Evolutionary conservation across 768 basidiomycete species (phyloP).

Genomic region (Tulasnella sp.): DNA sequence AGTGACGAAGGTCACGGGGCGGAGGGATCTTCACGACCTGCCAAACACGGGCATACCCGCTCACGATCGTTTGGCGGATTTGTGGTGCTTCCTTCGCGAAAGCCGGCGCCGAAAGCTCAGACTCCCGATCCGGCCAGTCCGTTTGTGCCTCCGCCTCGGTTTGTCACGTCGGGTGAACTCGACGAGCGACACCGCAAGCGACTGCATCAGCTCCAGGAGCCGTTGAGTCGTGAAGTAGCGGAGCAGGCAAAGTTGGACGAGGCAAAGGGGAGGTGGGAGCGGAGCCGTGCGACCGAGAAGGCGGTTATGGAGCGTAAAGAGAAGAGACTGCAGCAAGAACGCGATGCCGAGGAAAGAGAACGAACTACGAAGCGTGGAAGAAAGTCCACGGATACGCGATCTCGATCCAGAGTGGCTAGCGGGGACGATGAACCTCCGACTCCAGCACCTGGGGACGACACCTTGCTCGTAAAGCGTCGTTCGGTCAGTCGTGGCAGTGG

Average conservation of each 20-base stretch:
- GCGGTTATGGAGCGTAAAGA: constrained; percentile 60
- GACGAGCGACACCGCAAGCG: constrained; percentile 76
- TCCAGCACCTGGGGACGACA: not conserved
- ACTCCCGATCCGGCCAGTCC: not conserved
- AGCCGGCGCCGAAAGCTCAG: not conserved
- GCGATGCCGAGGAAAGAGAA: constrained; percentile 28
- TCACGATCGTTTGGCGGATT: not conserved
- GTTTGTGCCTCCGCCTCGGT: constrained; percentile 36
- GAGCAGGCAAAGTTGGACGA: constrained; percentile 62
- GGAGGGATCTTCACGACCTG: not conserved
- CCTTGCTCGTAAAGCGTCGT: too few species aligned
- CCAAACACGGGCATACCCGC: too few species aligned
- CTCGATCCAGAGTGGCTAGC: not conserved
- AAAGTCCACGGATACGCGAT: constrained; percentile 33
- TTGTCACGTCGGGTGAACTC: constrained; percentile 77
- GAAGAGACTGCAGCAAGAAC: constrained; percentile 37
- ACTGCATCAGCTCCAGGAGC: constrained; percentile 68
- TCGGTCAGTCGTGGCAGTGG: not conserved
- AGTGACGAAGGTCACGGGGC: not conserved
- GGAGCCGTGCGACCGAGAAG: constrained; percentile 58
- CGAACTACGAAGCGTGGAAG: constrained; percentile 41
- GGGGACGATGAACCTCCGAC: not conserved
- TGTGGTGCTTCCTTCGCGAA: not conserved
- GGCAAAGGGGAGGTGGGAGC: constrained; percentile 76
- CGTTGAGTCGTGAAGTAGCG: constrained; percentile 66